Evolutionary conservation across 2,329 filamentous ascomycete genomes (phyloP), one percentile per base, ranked within the genome.

Genomic region (Beauveria brongniartii): DNA sequence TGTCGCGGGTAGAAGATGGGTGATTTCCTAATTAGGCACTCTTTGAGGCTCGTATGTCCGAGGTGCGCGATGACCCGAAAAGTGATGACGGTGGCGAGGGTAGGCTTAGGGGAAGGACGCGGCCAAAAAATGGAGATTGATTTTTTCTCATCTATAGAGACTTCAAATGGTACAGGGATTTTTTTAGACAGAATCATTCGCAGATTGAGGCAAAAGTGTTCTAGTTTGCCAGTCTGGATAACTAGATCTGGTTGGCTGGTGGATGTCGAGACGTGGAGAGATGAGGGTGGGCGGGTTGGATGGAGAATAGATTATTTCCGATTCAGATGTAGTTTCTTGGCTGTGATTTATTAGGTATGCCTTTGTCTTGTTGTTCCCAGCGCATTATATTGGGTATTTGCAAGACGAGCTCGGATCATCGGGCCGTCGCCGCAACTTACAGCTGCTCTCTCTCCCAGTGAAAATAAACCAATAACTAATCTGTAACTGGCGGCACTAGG

Each of bases 11-110:
- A 20, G 24, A 22, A 59, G 12, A 24, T 59, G 47, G 4, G 4
- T 34, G 24, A 52, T 51, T 52, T 40, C 56, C 56, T 48, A 24
- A 20, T 59, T 52, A 24, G 56, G 56, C 18, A 46, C 7, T 53
- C 20, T 47, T 9, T 53, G 26, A 54, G 10, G 26, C 44, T 59
- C 50, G 57, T 28, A 59, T 46, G 20, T 59, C 48, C 57, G 50
- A 59, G 57, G 48, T 20, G 40, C 46, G 48, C 57, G 57, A 59
- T 22, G 57, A 46, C 16, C 57, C 57, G 57, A 26, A 16, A 26
- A 44, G 24, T n/a, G 18, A 51, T 12, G 22, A 37, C 4, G 7
- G 28, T 22, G 24, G 34, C 34, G 10, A 26, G 5, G 24, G 12
- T 8, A 7, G 20, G 28, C 44, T 20, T n/a, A 16, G 5, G 41